Conservation (phyloP, 768 basidiomycete genomes). For the Sporobolomyces phaffii region DNA sequence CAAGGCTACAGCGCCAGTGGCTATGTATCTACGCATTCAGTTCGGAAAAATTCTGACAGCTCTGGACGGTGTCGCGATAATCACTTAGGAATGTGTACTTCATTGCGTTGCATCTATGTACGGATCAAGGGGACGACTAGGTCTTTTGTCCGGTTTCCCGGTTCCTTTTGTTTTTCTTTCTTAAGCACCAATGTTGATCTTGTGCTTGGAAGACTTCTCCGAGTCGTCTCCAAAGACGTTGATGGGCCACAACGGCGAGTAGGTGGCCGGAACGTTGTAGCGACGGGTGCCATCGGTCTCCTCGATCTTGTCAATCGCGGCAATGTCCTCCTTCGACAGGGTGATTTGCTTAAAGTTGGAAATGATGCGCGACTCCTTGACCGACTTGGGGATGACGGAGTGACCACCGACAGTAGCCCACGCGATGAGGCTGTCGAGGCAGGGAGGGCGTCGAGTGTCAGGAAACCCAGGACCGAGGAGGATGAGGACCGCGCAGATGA, state of each 20-base stretch:
- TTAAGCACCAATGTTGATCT: constrained; percentile 25
- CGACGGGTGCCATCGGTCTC: constrained; percentile 52
- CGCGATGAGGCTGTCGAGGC: constrained; percentile 54
- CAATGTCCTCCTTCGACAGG: constrained; percentile 58
- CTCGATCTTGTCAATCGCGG: constrained; percentile 57
- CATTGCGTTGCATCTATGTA: constrained; percentile 54
- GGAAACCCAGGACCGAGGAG: background rate
- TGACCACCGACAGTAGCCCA: constrained; percentile 72
- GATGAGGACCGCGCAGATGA: constrained; percentile 41
- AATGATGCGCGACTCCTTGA: constrained; percentile 62
- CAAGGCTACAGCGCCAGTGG: no score
- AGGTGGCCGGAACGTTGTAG: constrained; percentile 63
- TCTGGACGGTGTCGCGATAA: background rate
- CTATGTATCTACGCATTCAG: no score
- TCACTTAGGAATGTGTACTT: background rate
- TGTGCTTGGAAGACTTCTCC: constrained; percentile 51
- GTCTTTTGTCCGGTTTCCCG: background rate
- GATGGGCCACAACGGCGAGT: constrained; percentile 63
- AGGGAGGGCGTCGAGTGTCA: no score
- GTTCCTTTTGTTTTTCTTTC: background rate
- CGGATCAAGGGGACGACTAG: constrained; percentile 59
- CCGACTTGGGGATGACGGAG: constrained; percentile 72
- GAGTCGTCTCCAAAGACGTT: constrained; percentile 62
- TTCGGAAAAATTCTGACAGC: no score
- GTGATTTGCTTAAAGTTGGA: constrained; percentile 60